A percentile compares a stretch with the other conserved stretches of the same genome.
These are phyloP conservation scores for Aureobasidium zeae DNA, from an alignment of 2,329 filamentous ascomycete genomes.

Conservation along the genomic window DNA sequence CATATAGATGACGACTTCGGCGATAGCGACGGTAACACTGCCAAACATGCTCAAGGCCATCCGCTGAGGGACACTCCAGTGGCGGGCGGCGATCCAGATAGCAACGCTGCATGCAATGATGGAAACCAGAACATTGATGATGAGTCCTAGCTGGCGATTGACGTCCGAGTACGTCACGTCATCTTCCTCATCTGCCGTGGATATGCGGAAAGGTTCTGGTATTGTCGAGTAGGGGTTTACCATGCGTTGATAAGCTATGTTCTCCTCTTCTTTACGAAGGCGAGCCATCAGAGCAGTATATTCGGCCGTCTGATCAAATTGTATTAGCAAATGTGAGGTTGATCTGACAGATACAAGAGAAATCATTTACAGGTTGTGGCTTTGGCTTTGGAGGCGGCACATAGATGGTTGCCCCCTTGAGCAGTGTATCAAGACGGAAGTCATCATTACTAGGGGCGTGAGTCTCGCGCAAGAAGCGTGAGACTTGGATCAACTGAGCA, in stretches of 20 bases:
- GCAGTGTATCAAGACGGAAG: slow-evolving; percentile 55
- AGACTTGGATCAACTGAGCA: slow-evolving; percentile 55
- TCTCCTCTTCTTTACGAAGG: slow-evolving; percentile 74
- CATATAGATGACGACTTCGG: slow-evolving; percentile 68
- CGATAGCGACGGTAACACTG: slow-evolving; percentile 59
- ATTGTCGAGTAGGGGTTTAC: slow-evolving; percentile 54
- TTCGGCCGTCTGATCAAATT: slow-evolving; percentile 55
- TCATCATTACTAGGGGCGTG: slow-evolving; percentile 4
- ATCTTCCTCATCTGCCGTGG: slow-evolving; percentile 45
- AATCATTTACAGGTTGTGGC: slow-evolving; percentile 54
- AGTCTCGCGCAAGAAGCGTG: slow-evolving; percentile 24
- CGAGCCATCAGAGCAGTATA: slow-evolving; percentile 83
- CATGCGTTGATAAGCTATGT: slow-evolving; percentile 73
- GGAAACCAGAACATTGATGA: slow-evolving; percentile 83
- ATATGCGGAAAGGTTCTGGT: slow-evolving; percentile 28
- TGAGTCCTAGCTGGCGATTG: slow-evolving; percentile 71
- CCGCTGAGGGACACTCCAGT: slow-evolving; percentile 64
- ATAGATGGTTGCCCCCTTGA: slow-evolving; percentile 65
- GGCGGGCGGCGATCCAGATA: slow-evolving; percentile 67
- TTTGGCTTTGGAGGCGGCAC: slow-evolving; percentile 71
- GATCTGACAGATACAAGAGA: neutral
- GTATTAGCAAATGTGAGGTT: slow-evolving; percentile 15
- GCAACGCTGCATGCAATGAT: slow-evolving; percentile 69
- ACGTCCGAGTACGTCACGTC: slow-evolving; percentile 62
- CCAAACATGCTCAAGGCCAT: slow-evolving; percentile 64